Evolutionary conservation across 129 eudicot species (phyloP).

Genomic region (Oenanthe sinensis): DNA sequence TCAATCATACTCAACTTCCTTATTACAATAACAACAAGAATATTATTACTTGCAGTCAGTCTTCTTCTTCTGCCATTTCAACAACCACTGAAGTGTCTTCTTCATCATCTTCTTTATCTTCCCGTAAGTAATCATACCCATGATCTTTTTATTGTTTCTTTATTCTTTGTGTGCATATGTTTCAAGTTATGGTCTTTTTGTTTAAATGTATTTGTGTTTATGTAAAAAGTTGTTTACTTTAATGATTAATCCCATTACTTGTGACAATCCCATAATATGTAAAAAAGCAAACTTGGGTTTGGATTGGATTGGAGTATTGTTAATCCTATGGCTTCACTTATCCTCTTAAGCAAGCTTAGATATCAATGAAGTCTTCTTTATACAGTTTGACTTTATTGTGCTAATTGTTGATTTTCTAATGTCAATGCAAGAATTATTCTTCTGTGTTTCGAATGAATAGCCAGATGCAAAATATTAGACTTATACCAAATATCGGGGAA

Average conservation of each 20-base stretch:
- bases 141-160: background rate
- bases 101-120: background rate
- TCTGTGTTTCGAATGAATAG: background rate
- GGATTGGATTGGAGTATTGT: background rate
- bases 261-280: background rate
- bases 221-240: background rate
- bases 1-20: background rate
- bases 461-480: background rate
- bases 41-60: background rate
- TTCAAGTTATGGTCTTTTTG: background rate
- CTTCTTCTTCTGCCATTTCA: background rate
- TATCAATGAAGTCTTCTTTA: background rate
- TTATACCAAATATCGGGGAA: too few relatives aligned
- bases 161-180: background rate
- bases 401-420: background rate
- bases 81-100: background rate
- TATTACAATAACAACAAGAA: background rate
- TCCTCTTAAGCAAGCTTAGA: background rate
- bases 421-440: background rate
- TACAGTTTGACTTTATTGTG: background rate
- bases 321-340: background rate
- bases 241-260: background rate
- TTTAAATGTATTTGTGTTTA: background rate
- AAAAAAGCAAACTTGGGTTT: background rate
- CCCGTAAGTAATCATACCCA: conserved; percentile 4